A percentile compares a stretch with the other conserved stretches of the same genome.
These are phyloP conservation scores for Mallotus japonicus DNA, from an alignment of 441 rosid species.

Conservation along the genomic window DNA sequence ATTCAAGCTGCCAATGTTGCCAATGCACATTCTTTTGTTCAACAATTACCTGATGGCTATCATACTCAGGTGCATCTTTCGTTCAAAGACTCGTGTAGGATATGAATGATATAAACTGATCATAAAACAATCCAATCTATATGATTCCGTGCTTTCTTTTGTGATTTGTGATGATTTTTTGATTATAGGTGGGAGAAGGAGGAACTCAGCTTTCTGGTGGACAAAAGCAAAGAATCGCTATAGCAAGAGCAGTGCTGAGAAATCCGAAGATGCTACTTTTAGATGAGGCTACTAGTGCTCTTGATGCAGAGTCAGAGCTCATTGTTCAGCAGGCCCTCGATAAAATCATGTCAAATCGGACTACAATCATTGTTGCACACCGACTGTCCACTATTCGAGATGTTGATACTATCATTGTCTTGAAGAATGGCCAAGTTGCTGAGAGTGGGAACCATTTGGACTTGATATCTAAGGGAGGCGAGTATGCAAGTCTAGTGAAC, in stretches of 20 bases:
- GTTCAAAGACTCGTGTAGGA: neutral
- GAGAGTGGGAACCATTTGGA: slow-evolving; percentile 68
- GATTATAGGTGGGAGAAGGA: slow-evolving; percentile 74
- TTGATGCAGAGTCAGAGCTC: slow-evolving; percentile 78
- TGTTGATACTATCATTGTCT: slow-evolving; percentile 60
- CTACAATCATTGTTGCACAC: slow-evolving; percentile 71
- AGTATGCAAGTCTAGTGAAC: slow-evolving; percentile 58
- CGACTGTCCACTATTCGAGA: slow-evolving; percentile 66
- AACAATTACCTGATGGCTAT: slow-evolving; percentile 61
- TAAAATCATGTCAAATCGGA: slow-evolving; percentile 54
- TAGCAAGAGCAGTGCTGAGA: slow-evolving; percentile 72
- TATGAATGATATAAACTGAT: neutral
- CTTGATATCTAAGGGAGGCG: slow-evolving; percentile 59
- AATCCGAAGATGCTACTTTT: slow-evolving; percentile 73
- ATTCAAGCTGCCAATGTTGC: slow-evolving; percentile 68
- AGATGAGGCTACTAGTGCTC: slow-evolving; percentile 91
- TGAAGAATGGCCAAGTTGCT: slow-evolving; percentile 63
- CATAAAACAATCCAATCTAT: neutral
- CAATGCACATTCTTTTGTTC: slow-evolving; percentile 72
- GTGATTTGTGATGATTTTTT: slow-evolving; percentile 15
- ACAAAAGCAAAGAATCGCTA: slow-evolving; percentile 82
- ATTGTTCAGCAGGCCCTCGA: slow-evolving; percentile 72
- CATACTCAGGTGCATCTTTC: slow-evolving; percentile 50
- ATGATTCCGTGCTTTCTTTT: neutral
- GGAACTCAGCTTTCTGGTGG: slow-evolving; percentile 94